A percentile compares a stretch with the other conserved stretches of the same genome.
These are phyloP conservation scores for Kalaharituber pfeilii DNA, from an alignment of 2,329 filamentous ascomycete species.

Conservation along the genomic window DNA sequence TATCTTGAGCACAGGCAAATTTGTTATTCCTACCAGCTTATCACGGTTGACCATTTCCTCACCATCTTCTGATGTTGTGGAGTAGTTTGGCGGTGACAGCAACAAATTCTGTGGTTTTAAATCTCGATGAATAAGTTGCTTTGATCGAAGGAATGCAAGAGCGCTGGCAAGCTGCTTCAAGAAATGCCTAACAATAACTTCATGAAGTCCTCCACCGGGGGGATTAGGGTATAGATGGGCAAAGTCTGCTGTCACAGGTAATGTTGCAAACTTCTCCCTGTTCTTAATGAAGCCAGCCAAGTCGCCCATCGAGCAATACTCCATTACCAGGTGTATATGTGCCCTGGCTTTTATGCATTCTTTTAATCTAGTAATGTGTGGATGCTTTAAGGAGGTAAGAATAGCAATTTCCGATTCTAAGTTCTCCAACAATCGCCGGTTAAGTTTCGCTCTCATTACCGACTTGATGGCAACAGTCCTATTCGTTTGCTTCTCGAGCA, in stretches of 20 bases:
- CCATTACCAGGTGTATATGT: constrained; percentile 95
- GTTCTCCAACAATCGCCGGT: constrained; percentile 92
- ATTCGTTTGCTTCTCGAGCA: constrained; percentile 46
- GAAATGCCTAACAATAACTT: constrained; percentile 93
- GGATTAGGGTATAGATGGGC: constrained; percentile 82
- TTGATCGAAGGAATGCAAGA: constrained; percentile 66
- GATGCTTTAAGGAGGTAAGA: constrained; percentile 79
- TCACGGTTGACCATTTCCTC: constrained; percentile 64
- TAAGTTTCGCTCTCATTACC: constrained; percentile 75
- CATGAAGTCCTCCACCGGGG: constrained; percentile 69
- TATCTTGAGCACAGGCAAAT: constrained; percentile 88
- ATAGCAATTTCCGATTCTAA: constrained; percentile 91
- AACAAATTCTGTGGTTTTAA: constrained; percentile 95
- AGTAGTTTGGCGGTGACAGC: constrained; percentile 44
- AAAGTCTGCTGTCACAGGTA: constrained; percentile 74
- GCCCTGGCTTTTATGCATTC: constrained; percentile 75
- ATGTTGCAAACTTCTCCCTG: constrained; percentile 55
- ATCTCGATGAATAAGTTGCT: constrained; percentile 86
- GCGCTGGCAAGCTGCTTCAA: constrained; percentile 88
- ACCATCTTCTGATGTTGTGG: constrained; percentile 28
- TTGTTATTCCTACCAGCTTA: constrained; percentile 55
- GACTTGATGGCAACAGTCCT: constrained; percentile 90
- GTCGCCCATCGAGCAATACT: constrained; percentile 92
- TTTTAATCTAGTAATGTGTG: constrained; percentile 90
- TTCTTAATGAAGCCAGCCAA: constrained; percentile 93